Percentiles rank a stretch among this genome's conserved stretches.
phyloP scores from a whole-genome alignment of 257 asterid genomes.

The Penstemon davidsonii region DNA sequence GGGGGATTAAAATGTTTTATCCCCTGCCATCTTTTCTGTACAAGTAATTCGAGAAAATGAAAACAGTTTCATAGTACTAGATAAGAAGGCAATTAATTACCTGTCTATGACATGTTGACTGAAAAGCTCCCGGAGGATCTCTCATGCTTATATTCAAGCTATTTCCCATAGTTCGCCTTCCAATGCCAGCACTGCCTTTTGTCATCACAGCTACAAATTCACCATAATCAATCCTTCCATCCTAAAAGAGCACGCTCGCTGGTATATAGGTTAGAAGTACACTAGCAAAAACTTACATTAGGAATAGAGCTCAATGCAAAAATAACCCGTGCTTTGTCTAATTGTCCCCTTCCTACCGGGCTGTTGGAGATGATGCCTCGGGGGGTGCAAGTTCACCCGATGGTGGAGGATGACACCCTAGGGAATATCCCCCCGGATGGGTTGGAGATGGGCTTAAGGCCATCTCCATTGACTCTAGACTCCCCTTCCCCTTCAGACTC shows the following conservation, averaged over 20 bases:
- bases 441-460: no score
- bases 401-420: no score
- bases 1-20: constrained; percentile 1
- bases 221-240: constrained; percentile 63
- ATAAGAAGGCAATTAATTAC: constrained; percentile 11
- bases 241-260: constrained; percentile 32
- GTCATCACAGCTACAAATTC: constrained; percentile 71
- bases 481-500: no score
- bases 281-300: no score
- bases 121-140: constrained; percentile 47
- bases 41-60: background rate
- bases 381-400: no score
- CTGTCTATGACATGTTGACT: constrained; percentile 30
- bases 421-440: no score
- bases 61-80: background rate
- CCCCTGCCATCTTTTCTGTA: constrained; percentile 24
- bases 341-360: no score
- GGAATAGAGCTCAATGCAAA: no score
- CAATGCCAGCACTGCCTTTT: constrained; percentile 56
- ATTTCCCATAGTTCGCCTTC: constrained; percentile 66
- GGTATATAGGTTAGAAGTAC: no score
- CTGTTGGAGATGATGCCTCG: no score
- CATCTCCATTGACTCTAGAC: no score
- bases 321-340: no score
- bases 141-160: constrained; percentile 65